A percentile compares a stretch with the other conserved stretches of the same genome.
Conservation (phyloP, 2,329 filamentous ascomycete genomes). For the Annulohypoxylon truncatum region DNA sequence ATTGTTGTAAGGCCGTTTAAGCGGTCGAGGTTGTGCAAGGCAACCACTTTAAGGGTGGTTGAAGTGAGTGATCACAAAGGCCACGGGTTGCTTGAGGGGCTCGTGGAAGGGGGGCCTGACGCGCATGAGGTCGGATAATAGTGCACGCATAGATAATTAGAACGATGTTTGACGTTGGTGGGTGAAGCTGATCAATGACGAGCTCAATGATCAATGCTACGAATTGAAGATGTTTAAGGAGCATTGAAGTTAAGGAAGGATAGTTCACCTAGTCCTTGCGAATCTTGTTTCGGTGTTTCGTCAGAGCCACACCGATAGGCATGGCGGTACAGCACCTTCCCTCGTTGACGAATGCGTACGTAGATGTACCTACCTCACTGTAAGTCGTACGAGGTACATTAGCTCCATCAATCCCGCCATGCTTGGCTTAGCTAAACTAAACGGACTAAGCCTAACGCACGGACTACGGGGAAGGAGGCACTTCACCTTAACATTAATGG, state of each 20-base stretch:
- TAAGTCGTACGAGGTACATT: conserved; percentile 5
- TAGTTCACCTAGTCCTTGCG: neutral
- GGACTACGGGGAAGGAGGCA: conserved; percentile 8
- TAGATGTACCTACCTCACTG: conserved; percentile 6
- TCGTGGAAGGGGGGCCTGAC: conserved; percentile 20
- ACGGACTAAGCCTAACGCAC: conserved; percentile 6
- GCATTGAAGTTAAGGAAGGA: neutral
- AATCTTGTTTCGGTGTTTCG: conserved; percentile 18
- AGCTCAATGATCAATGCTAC: neutral
- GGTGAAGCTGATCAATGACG: neutral
- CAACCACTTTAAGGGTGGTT: conserved; percentile 20
- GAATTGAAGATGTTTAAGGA: neutral
- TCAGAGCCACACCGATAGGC: conserved; percentile 12
- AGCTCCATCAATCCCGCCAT: conserved; percentile 1
- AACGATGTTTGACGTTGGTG: conserved; percentile 6
- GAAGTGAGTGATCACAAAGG: conserved; percentile 31
- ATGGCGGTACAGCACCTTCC: neutral
- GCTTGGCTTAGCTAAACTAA: conserved; percentile 14
- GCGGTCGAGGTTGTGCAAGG: conserved; percentile 29
- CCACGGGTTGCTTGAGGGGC: conserved; percentile 17
- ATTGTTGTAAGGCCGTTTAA: conserved; percentile 24
- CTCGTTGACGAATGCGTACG: conserved; percentile 11
- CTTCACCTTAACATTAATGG: neutral
- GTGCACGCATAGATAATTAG: conserved; percentile 9
- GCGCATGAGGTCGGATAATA: conserved; percentile 17